Conservation (phyloP, 192 early-diverging fungal genomes). For the Coemansia sp. region DNA sequence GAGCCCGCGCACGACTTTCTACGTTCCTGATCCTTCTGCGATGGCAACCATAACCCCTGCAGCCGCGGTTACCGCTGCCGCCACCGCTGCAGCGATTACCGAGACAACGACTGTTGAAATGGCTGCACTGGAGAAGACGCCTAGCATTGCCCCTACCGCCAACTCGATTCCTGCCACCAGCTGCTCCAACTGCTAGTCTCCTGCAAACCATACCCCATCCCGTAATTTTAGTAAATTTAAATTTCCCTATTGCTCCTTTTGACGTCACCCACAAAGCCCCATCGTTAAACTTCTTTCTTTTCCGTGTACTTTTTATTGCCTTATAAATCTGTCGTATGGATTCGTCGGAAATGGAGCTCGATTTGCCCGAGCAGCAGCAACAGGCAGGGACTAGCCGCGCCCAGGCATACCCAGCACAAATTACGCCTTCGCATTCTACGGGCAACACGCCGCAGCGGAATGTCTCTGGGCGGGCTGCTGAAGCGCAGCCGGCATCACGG, state of each 20-base stretch:
- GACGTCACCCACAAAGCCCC: neutral
- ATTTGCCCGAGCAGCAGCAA: slow-evolving; percentile 21
- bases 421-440: slow-evolving; percentile 41
- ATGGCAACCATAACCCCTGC: neutral
- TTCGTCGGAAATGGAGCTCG: slow-evolving; percentile 35
- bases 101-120: slow-evolving; percentile 2
- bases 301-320: neutral
- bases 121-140: slow-evolving; percentile 8
- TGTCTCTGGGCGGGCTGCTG: neutral
- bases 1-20: slow-evolving; percentile 26
- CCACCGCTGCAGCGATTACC: neutral
- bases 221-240: slow-evolving; percentile 3
- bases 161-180: slow-evolving; percentile 17
- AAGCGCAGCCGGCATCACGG: neutral
- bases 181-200: slow-evolving; percentile 25
- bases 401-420: slow-evolving; percentile 1
- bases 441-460: slow-evolving; percentile 34
- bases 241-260: neutral
- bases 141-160: slow-evolving; percentile 20
- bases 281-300: neutral
- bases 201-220: neutral
- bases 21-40: slow-evolving; percentile 4
- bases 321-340: slow-evolving; percentile 7
- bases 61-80: neutral
- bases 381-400: neutral